A percentile compares a stretch with the other conserved stretches of the same genome.
These are phyloP conservation scores for Aspergillus nomiae DNA, from an alignment of 2,329 filamentous ascomycete genomes.

Conservation along the genomic window DNA sequence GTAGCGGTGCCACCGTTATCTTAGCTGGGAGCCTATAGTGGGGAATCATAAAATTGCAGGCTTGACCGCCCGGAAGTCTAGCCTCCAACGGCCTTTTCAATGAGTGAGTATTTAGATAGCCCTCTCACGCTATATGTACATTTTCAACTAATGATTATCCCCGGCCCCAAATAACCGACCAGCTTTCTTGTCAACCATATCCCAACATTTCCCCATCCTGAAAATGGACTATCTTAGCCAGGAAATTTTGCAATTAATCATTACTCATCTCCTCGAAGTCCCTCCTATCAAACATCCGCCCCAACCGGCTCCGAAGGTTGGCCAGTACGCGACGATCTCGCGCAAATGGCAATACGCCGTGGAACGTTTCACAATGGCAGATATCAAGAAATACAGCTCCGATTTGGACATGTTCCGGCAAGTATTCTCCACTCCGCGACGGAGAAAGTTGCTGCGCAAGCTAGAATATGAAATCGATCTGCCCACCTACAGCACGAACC, in stretches of 20 bases:
- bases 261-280: not conserved
- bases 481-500: not conserved
- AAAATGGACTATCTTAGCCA: not conserved
- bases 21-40: no score
- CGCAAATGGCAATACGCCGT: not conserved
- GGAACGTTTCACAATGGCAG: not conserved
- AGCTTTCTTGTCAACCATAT: not conserved
- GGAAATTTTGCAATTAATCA: not conserved
- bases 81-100: no score
- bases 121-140: no score
- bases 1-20: no score
- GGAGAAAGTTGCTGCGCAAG: not conserved
- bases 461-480: slow-evolving; percentile 6
- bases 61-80: no score
- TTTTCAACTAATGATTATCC: no score
- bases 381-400: not conserved
- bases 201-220: not conserved
- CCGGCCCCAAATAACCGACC: not conserved
- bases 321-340: not conserved
- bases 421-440: not conserved
- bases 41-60: no score
- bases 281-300: not conserved
- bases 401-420: not conserved
- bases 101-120: no score
- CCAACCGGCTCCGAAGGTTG: not conserved